Evolutionary conservation across 345 rosid species (phyloP), one percentile per base, ranked within the genome.

Genomic region (Gossypium rotundifolium): DNA sequence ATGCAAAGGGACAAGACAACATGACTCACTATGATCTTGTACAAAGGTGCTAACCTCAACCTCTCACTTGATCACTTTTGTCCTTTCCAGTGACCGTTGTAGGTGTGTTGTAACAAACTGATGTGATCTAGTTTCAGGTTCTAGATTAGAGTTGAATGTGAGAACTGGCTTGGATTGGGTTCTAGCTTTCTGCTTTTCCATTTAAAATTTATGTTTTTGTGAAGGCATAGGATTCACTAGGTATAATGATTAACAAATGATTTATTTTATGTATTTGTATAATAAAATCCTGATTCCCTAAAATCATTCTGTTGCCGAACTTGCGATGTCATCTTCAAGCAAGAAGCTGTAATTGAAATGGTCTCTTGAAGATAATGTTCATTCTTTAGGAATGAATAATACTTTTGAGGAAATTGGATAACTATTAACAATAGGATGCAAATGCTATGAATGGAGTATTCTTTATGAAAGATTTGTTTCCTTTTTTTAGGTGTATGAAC

Each of bases 301-400:
- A 13, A 14, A 44, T 45, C 29, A 6, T 65, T 18, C 5, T 45
- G 53, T 65, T 65, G 53, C 33, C 7, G 17, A 44, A 42, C 29
- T 65, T 65, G 53, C 49, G 10, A 22, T 66, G 55, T 46, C 11
- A 45, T 66, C 40, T 45, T 40, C 53, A 14, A 66, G n/a, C 54
- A 66, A 66, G 70, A 66, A 66, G 54, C 70, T 66, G 4, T 45
- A 20, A 20, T 20, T 44, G 18, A 65, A 65, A 65, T 44, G 70
- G 51, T 45, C 53, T 45, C 33, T 65, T 55, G 70, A 65, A 25
- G 8, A 65, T 45, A 12, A 12, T 20, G 23, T 20, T 55, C 13
- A 9, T 55, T 55, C 60, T 55, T 20, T 55, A 55, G 27, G 27
- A 46, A 45, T 44, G 33, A 42, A 6, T 65, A 66, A 46, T 46